Evolutionary conservation across 257 asterid species (phyloP).

Genomic region (Salvia splendens): DNA sequence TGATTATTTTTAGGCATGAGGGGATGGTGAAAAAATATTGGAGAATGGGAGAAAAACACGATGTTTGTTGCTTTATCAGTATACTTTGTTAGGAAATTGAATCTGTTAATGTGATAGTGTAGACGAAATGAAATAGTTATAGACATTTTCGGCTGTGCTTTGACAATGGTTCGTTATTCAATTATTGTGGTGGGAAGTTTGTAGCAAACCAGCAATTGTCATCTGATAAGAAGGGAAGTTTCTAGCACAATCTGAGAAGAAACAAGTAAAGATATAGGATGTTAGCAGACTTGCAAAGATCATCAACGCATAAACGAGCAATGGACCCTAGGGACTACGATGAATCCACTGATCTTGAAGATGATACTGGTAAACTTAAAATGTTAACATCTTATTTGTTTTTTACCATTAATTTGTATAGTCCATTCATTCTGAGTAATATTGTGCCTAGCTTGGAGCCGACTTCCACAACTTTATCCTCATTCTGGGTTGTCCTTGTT

Average conservation of each 20-base stretch:
- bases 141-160: neutral
- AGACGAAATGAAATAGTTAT: neutral
- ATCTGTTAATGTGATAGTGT: neutral
- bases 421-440: neutral
- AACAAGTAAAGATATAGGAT: conserved; percentile 37
- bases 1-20: neutral
- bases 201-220: conserved; percentile 28
- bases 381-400: neutral
- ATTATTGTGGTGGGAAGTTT: conserved; percentile 21
- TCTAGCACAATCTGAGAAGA: conserved; percentile 16
- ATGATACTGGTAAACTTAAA: conserved; percentile 45
- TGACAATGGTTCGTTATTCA: conserved; percentile 19
- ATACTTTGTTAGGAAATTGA: neutral
- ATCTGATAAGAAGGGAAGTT: conserved; percentile 26
- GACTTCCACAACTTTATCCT: conserved; percentile 8
- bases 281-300: conserved; percentile 46
- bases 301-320: conserved; percentile 56
- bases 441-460: conserved; percentile 20
- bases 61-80: neutral
- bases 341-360: conserved; percentile 50
- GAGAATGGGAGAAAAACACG: neutral
- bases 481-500: neutral
- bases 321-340: conserved; percentile 51
- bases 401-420: neutral
- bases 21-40: neutral